phyloP scores from a whole-genome alignment of 169 alveolate species.

The Eimeria maxima region DNA sequence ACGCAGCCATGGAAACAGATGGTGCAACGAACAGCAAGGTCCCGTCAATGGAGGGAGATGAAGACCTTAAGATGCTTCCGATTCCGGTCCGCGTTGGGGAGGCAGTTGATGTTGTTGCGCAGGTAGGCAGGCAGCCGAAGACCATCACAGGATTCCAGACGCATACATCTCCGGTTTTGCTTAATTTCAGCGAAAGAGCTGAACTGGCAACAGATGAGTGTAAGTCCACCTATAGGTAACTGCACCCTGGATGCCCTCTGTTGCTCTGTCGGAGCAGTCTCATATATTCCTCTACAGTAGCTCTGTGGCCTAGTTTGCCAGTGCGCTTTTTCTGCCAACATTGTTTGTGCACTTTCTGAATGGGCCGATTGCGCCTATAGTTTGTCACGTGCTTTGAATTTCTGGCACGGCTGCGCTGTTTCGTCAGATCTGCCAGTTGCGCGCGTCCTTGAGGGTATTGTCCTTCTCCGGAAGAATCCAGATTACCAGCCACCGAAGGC shows the following conservation, averaged over 20 bases:
- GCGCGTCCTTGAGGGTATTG: constrained; percentile 85
- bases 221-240: constrained; percentile 20
- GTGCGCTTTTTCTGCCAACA: background rate
- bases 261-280: background rate
- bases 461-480: constrained; percentile 86
- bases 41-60: constrained; percentile 70
- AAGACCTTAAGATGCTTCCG: constrained; percentile 94
- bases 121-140: constrained; percentile 90
- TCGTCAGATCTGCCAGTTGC: constrained; percentile 81
- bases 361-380: background rate
- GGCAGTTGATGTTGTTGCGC: constrained; percentile 96
- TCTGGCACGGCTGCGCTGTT: background rate
- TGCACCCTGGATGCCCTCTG: background rate
- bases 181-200: constrained; percentile 86
- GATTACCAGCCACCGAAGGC: constrained; percentile 84
- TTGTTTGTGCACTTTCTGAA: background rate
- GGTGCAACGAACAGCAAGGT: constrained; percentile 23
- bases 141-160: constrained; percentile 97
- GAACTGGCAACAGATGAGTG: constrained; percentile 88
- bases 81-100: constrained; percentile 97
- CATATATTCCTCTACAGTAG: background rate
- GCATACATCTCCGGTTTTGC: constrained; percentile 98
- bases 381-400: background rate
- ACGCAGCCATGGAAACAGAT: constrained; percentile 57
- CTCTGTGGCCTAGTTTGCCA: background rate